These are phyloP conservation scores for Picochlorum sp. DNA, from an alignment of 139 green algal species.

Conservation along the genomic window DNA sequence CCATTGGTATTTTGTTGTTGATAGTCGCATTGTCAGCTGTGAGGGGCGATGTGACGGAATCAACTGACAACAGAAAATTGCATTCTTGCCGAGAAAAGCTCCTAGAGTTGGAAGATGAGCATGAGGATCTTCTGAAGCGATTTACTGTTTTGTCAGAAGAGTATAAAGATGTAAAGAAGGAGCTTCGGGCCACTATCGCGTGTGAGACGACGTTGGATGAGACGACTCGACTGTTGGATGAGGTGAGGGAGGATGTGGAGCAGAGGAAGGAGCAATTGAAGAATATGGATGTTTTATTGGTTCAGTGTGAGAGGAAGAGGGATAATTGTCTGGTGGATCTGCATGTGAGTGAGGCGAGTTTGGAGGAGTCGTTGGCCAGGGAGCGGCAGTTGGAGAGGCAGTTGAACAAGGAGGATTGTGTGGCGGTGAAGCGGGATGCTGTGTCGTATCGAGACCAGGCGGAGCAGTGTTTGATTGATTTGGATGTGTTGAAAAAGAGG, in stretches of 20 bases:
- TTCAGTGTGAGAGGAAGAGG: not conserved
- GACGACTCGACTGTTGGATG: not conserved
- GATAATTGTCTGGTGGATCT: not conserved
- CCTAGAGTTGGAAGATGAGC: slow-evolving; percentile 6
- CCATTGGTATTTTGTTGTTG: no score
- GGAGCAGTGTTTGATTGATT: slow-evolving; percentile 9
- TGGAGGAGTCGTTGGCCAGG: not conserved
- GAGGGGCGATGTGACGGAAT: no score
- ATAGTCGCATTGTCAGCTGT: no score
- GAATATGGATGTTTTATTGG: not conserved
- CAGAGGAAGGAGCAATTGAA: not conserved
- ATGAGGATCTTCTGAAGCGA: slow-evolving; percentile 8
- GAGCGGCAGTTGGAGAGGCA: not conserved
- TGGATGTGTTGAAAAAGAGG: not conserved
- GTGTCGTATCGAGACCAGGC: slow-evolving; percentile 4
- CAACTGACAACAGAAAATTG: no score
- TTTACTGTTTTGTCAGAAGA: not conserved
- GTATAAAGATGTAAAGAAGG: slow-evolving; percentile 1
- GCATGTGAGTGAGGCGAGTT: not conserved
- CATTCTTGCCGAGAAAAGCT: not conserved
- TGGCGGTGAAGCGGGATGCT: not conserved
- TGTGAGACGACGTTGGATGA: not conserved
- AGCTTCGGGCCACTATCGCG: not conserved
- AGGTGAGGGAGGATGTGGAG: not conserved
- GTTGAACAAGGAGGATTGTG: slow-evolving; percentile 7